Conservation (phyloP, 2,329 filamentous ascomycete genomes). For the Rugonectria rugulosa region DNA sequence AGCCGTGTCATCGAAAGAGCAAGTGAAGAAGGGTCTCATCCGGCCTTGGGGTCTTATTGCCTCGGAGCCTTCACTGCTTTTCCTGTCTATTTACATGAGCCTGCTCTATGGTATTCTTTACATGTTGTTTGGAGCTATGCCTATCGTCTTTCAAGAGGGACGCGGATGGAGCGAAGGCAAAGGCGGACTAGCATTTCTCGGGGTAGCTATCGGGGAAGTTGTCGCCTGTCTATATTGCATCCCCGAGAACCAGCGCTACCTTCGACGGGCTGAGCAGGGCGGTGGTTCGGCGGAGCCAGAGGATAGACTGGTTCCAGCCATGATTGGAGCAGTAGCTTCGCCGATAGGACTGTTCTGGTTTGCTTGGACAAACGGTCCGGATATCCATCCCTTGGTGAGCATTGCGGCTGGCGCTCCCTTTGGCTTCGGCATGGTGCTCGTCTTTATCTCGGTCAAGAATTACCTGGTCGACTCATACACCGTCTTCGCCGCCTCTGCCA, state of each 20-base stretch:
- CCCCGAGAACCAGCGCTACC: conserved; percentile 24
- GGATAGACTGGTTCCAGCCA: conserved; percentile 28
- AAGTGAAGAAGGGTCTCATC: conserved; percentile 73
- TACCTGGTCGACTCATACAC: conserved; percentile 32
- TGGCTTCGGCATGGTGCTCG: conserved; percentile 30
- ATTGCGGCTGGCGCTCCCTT: conserved; percentile 28
- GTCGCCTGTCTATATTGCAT: conserved; percentile 26
- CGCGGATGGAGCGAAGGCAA: conserved; percentile 30
- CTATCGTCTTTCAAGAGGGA: conserved; percentile 68
- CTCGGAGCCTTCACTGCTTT: conserved; percentile 79
- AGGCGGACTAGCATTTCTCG: conserved; percentile 31
- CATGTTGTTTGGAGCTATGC: conserved; percentile 75
- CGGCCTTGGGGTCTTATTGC: conserved; percentile 75
- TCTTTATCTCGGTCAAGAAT: conserved; percentile 30
- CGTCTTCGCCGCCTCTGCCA: conserved; percentile 29
- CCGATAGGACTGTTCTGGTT: conserved; percentile 35
- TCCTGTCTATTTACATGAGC: conserved; percentile 82
- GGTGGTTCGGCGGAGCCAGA: conserved; percentile 27
- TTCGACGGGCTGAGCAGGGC: conserved; percentile 17
- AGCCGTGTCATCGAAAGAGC: conserved; percentile 38
- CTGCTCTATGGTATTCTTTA: conserved; percentile 75
- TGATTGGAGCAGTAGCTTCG: conserved; percentile 29
- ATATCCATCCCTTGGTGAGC: conserved; percentile 30
- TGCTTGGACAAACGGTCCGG: conserved; percentile 27
- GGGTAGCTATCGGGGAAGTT: conserved; percentile 27